phyloP scores from a whole-genome alignment of 2,329 filamentous ascomycete species.

The Aspergillus quadricinctus region DNA sequence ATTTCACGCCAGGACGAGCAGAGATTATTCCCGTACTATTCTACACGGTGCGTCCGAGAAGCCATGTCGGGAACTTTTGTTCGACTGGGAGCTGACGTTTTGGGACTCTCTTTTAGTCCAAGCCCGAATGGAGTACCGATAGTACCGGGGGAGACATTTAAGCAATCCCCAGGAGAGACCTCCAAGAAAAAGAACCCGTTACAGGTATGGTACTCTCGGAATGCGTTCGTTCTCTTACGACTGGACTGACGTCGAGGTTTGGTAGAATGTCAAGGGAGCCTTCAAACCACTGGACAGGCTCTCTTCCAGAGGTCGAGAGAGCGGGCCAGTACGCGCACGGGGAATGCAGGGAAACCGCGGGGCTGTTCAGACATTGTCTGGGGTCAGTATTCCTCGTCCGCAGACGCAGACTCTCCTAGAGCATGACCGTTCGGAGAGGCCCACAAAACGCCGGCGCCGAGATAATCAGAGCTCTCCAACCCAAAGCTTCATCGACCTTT shows the following conservation, averaged over 20 bases:
- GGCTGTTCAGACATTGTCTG: conserved; percentile 3
- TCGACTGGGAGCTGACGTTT: not conserved
- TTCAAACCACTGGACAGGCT: conserved; percentile 24
- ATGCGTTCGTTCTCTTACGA: not conserved
- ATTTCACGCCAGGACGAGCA: conserved; percentile 14
- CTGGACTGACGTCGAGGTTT: not conserved
- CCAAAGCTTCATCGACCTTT: conserved; percentile 9
- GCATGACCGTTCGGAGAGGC: conserved; percentile 18
- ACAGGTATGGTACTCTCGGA: conserved; percentile 10
- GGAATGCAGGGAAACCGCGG: conserved; percentile 10
- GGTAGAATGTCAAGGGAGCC: conserved; percentile 4
- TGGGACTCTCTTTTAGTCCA: conserved; percentile 6
- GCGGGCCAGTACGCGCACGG: conserved; percentile 29
- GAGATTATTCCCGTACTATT: conserved; percentile 18
- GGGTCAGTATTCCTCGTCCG: conserved; percentile 3
- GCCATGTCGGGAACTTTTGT: not conserved
- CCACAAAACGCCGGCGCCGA: conserved; percentile 28
- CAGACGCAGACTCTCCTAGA: conserved; percentile 12
- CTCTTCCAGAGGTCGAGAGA: conserved; percentile 23
- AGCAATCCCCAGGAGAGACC: conserved; percentile 19
- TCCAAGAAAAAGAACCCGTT: conserved; percentile 15
- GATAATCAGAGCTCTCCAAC: conserved; percentile 7
- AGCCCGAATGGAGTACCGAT: conserved; percentile 23
- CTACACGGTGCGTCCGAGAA: conserved; percentile 11
- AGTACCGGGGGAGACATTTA: conserved; percentile 22